Conservation (phyloP, 495 filamentous ascomycete genomes). For the Neurospora sp. region DNA sequence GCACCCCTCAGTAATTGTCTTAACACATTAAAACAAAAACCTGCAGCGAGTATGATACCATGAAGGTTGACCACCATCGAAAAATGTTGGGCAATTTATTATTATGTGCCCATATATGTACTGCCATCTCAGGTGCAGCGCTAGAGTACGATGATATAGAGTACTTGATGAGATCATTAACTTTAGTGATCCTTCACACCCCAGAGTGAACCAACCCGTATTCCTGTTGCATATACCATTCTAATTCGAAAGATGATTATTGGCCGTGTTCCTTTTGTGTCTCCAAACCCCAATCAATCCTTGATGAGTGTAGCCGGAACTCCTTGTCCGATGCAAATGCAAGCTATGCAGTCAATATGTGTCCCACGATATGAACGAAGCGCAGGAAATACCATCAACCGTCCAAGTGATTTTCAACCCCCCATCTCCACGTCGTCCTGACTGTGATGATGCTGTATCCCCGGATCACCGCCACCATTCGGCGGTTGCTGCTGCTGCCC, state of each 20-base stretch:
- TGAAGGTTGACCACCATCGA: not conserved
- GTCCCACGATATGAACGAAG: not conserved
- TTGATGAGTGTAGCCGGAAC: not conserved
- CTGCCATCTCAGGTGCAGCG: not conserved
- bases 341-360: not conserved
- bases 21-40: not conserved
- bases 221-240: not conserved
- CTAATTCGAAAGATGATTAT: not conserved
- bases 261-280: not conserved
- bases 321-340: not conserved
- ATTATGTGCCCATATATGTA: not conserved
- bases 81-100: not conserved
- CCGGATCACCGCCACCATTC: not conserved
- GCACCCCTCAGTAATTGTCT: constrained; percentile 53
- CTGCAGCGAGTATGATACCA: not conserved
- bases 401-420: constrained; percentile 1
- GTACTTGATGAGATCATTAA: not conserved
- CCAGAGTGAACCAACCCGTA: not conserved
- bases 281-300: not conserved
- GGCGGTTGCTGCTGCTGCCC: not conserved
- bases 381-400: not conserved
- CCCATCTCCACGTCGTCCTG: constrained; percentile 23
- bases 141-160: not conserved
- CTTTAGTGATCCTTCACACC: not conserved
- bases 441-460: not conserved